Evolutionary conservation across 2,329 filamentous ascomycete species (phyloP).

Genomic region (Fusarium sp.): DNA sequence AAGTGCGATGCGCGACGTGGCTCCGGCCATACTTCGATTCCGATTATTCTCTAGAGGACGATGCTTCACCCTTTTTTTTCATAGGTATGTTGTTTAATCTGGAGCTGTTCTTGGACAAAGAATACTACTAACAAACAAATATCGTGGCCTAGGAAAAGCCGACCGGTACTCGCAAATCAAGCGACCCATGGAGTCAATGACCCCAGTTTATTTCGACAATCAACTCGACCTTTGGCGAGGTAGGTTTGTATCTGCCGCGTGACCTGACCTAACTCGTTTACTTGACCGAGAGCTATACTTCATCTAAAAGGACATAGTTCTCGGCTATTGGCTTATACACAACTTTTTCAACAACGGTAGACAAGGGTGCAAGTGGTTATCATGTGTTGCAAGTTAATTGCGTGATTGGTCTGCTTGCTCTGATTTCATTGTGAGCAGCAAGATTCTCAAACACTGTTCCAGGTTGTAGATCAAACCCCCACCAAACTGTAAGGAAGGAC

Average conservation of each 20-base stretch:
- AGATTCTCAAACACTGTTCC: neutral
- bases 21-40: slow-evolving; percentile 73
- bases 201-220: neutral
- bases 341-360: neutral
- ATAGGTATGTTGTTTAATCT: neutral
- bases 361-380: neutral
- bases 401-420: slow-evolving; percentile 12
- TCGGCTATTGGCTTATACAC: neutral
- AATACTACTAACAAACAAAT: slow-evolving; percentile 12
- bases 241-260: neutral
- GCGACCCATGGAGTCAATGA: neutral
- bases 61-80: slow-evolving; percentile 53
- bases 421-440: neutral
- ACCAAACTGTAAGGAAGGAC: neutral
- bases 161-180: slow-evolving; percentile 7
- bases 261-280: slow-evolving; percentile 16
- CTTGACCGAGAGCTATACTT: slow-evolving; percentile 22
- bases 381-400: slow-evolving; percentile 10
- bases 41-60: slow-evolving; percentile 83
- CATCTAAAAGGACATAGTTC: neutral
- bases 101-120: neutral
- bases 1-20: slow-evolving; percentile 90
- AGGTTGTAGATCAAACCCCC: slow-evolving; percentile 3
- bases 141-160: slow-evolving; percentile 9
- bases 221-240: neutral